Evolutionary conservation across 495 filamentous ascomycete genomes (phyloP), one percentile per base, ranked within the genome.

Genomic region (Apiosordaria backusii): DNA sequence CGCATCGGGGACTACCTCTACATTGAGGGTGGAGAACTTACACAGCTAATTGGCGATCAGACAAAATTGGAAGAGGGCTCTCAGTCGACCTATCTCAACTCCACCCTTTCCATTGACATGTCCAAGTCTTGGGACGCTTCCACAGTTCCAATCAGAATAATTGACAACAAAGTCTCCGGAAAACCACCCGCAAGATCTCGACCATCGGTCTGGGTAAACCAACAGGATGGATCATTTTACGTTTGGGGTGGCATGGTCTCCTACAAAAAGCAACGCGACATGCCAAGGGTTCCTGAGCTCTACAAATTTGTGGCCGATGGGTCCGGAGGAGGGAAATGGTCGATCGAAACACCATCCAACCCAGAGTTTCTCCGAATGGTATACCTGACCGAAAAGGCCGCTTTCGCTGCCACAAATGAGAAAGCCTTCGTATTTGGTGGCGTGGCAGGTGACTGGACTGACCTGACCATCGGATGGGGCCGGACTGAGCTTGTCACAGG

Each of bases 101-200:
- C 73, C 7, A 81, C 78, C 1, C 68, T 77, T 59, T 82, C 77
- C 29, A 67, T 80, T 22, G 72, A 74, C 67, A 63, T 79, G 3
- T 75, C 72, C 19, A 68, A 72, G 27, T 75, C 77, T 7, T 80
- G 78, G 78, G 74, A 67, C 25, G 67, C 74, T 26, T 59, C 66
- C 15, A 72, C 66, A 0, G 76, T 75, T 26, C 22, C 61, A 24
- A 50, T 80, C 21, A 68, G 63, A 10, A 64, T 64, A 7, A 76
- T 79, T 23, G 24, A 45, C 16, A 45, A 45, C 66, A n/a, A 75
- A 78, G 60, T 60, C 23, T 45, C 71, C 64, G 60, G 50, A 70
- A 58, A 61, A n/a, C 59, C 59, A 4, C 58, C 16, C 55, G 65
- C 63, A 70, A 65, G 15, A 26, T 40, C 70, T 75, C 53, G 73